Base-by-base conservation (phyloP, 192 early-diverging fungal species). In the Phlyctochytrium planicorne region DNA sequence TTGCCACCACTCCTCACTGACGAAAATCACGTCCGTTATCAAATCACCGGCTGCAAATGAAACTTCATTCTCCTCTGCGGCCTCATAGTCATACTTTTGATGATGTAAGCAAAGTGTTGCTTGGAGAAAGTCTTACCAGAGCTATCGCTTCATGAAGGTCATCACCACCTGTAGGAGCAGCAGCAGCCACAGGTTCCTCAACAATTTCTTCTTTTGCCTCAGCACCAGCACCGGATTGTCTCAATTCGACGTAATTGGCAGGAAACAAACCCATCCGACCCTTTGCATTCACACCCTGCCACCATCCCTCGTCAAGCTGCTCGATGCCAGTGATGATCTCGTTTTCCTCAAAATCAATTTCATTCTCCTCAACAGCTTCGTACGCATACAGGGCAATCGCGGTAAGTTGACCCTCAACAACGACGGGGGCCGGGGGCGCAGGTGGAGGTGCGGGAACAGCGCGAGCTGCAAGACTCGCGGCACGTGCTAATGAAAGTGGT, bases 1-100 rank as follows among this genome's bases (percentile, higher is more conserved):
- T 66, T 88, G 84, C 96, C 96, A 98, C 96, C 96, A 98, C 32
- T 93, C 96, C 6, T 92, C 90, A 14, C 84, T 87, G 0, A 89
- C 87, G 71, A 90, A 90, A 65, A 89, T 89, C 64, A 98, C 91
- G 29, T 93, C 71, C 2, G 76, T 80, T 65, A 98, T 94, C 2
- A 72, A 47, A 23, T 94, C 90, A 33, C 88, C 90, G 23, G 89
- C 90, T 0, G 30, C 33, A 70, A 98, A 95, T 3, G 86, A 80
- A 27, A 98, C 78, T 73, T 98, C 96, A 73, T 94, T 94, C 3
- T 87, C 88, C 66, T 96, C 95, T 1, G 80, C 84, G 2, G 93
- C 92, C 14, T 84, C 84, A 71, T 94, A 98, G 60, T 95, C 93
- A 72, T 93, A 98, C 23, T 57, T 25, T 14, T 57, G 12, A 25